phyloP scores from a whole-genome alignment of 495 filamentous ascomycete genomes.

The Talaromyces stipitatus region DNA sequence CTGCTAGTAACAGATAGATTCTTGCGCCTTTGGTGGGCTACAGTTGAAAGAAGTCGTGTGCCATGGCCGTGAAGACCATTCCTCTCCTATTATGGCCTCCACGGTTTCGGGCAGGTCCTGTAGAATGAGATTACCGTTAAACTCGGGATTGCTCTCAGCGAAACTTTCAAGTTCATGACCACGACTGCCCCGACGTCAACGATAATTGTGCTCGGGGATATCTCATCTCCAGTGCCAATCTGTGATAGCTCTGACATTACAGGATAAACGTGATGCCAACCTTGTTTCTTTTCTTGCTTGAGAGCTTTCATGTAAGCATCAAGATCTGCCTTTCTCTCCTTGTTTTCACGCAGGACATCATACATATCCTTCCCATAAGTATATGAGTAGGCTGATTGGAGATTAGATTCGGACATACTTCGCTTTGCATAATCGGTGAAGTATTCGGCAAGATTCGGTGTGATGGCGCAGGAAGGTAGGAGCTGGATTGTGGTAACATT shows the following conservation, averaged over 20 bases:
- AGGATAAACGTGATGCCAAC: background rate
- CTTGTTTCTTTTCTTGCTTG: background rate
- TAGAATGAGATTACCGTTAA: slow-evolving; percentile 25
- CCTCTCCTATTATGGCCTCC: slow-evolving; percentile 21
- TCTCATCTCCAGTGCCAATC: background rate
- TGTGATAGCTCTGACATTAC: background rate
- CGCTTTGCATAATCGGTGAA: slow-evolving; percentile 7
- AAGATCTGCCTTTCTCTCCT: background rate
- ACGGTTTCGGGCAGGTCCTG: slow-evolving; percentile 43
- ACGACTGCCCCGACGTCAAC: background rate
- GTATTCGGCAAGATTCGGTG: slow-evolving; percentile 7
- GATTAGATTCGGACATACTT: background rate
- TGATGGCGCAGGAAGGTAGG: slow-evolving; percentile 8
- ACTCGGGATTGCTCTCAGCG: background rate
- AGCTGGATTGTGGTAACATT: background rate
- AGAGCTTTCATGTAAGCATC: background rate
- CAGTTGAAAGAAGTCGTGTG: slow-evolving; percentile 40
- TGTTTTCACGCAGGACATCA: background rate
- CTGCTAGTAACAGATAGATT: slow-evolving; percentile 39
- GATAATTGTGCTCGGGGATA: background rate
- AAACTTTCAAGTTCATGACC: background rate
- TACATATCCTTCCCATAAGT: background rate
- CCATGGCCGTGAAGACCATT: slow-evolving; percentile 34
- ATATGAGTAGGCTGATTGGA: background rate
- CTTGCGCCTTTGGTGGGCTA: slow-evolving; percentile 46